phyloP scores from a whole-genome alignment of 305 asterid genomes.

The Ajuga reptans region DNA sequence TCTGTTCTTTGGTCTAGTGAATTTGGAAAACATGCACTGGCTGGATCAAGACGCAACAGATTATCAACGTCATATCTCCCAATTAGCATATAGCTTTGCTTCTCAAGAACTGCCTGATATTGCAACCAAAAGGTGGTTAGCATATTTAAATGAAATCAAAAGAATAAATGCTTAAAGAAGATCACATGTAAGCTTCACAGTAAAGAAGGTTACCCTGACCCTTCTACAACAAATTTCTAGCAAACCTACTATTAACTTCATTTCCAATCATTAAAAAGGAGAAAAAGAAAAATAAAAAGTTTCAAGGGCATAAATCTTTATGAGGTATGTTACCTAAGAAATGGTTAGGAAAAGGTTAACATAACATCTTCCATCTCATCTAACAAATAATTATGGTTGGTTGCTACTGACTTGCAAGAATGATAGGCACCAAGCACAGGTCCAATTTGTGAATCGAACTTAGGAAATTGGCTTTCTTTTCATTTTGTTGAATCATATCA shows the following conservation, averaged over 20 bases:
- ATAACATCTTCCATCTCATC: conserved; percentile 11
- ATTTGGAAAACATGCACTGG: conserved; percentile 70
- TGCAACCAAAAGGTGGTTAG: conserved; percentile 21
- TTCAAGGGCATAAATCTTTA: not conserved
- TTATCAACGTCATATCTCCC: conserved; percentile 95
- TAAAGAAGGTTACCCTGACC: conserved; percentile 4
- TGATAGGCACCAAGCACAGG: conserved; percentile 8
- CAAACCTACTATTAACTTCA: not conserved
- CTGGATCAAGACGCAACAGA: conserved; percentile 81
- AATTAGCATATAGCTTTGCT: conserved; percentile 98
- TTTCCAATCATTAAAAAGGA: conserved; percentile 10
- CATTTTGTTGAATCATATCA: not conserved
- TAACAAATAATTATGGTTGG: not conserved
- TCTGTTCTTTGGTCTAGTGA: conserved; percentile 42
- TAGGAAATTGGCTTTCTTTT: not conserved
- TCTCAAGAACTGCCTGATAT: conserved; percentile 98
- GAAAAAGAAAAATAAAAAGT: too few species aligned
- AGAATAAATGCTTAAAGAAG: conserved; percentile 9
- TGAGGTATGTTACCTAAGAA: not conserved
- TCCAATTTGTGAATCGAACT: conserved; percentile 8
- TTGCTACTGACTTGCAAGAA: conserved; percentile 9
- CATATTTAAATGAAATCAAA: conserved; percentile 1
- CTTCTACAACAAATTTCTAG: conserved; percentile 5
- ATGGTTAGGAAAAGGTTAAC: not conserved
- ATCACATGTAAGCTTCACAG: conserved; percentile 19